phyloP scores from a whole-genome alignment of 805 yeast genomes.

The Schizosaccharomyces octosporus region DNA sequence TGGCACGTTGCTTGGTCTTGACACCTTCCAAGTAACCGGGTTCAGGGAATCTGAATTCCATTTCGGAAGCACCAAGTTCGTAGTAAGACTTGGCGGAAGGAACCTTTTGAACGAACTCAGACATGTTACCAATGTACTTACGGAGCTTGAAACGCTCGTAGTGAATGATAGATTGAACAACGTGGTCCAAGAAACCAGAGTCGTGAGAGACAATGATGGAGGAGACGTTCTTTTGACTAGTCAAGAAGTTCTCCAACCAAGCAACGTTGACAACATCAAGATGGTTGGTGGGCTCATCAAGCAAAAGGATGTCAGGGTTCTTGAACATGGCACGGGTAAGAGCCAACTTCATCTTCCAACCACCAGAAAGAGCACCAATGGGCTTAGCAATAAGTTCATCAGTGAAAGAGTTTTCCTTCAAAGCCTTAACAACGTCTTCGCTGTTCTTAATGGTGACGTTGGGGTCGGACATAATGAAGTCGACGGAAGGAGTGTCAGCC shows the following conservation, averaged over 20 bases:
- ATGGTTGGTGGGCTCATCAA: conserved; percentile 99
- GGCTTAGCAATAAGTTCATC: conserved; percentile 86
- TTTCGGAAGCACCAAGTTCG: conserved; percentile 94
- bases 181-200: conserved; percentile 96
- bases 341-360: conserved; percentile 99
- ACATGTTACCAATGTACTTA: conserved; percentile 98
- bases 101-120: conserved; percentile 95
- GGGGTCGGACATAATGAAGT: conserved; percentile 74
- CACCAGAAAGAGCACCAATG: conserved; percentile 93
- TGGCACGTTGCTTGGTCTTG: conserved; percentile 98
- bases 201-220: conserved; percentile 98
- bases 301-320: conserved; percentile 90
- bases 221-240: conserved; percentile 83
- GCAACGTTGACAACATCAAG: conserved; percentile 98
- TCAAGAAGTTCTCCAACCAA: conserved; percentile 97
- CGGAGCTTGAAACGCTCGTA: conserved; percentile 98
- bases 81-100: conserved; percentile 97
- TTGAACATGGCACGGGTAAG: conserved; percentile 96
- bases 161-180: conserved; percentile 94
- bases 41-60: conserved; percentile 94
- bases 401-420: conserved; percentile 76
- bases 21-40: conserved; percentile 99
- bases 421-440: conserved; percentile 49
- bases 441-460: conserved; percentile 24
- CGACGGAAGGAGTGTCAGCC: conserved; percentile 83